Evolutionary conservation across 768 basidiomycete species (phyloP), one percentile per base, ranked within the genome.

Genomic region (Hericium erinaceus): DNA sequence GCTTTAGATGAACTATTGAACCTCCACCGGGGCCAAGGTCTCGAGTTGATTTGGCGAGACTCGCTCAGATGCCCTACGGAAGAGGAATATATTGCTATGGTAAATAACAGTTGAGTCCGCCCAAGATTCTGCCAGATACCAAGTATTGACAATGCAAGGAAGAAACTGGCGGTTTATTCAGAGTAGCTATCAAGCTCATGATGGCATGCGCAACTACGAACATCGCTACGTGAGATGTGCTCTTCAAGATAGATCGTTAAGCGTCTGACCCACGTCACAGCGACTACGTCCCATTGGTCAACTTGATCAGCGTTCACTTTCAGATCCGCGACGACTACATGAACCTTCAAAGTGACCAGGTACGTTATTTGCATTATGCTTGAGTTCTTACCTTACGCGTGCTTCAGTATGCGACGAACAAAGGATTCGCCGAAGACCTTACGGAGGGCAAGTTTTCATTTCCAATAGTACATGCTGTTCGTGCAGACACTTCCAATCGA

Each of bases 361-460:
- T 92, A 74, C 53, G 9, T 54, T 37, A 33, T 52, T 8, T 26
- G 15, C 40, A 12, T n/a, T 13, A 48, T 51, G 28, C 18, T 26
- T 8, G 3, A 26, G 24, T 24, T 58, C 5, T 53, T 5, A 10
- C 2, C 20, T 51, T 10, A 9, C 15, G 8, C 24, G 15, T 8
- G 8, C 12, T 37, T 9, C 61, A 95, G 92, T 98, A 98, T 66
- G 75, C 84, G 2, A 80, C 81, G 46, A 89, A 87, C 68, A 91
- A 91, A 67, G 89, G 89, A 2, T 95, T 91, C 69, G 90, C 89
- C 0, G 95, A 98, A 70, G 95, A 98, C 67, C 75, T 98, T 13
- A 87, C 91, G 0, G 95, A 98, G 73, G 95, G 95, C 7, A 98
- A 98, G 70, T 98, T 98, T 75, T 95, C 92, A 3, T 98, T 98